Conservation (phyloP, 129 eudicot species). For the Mikania micrantha region DNA sequence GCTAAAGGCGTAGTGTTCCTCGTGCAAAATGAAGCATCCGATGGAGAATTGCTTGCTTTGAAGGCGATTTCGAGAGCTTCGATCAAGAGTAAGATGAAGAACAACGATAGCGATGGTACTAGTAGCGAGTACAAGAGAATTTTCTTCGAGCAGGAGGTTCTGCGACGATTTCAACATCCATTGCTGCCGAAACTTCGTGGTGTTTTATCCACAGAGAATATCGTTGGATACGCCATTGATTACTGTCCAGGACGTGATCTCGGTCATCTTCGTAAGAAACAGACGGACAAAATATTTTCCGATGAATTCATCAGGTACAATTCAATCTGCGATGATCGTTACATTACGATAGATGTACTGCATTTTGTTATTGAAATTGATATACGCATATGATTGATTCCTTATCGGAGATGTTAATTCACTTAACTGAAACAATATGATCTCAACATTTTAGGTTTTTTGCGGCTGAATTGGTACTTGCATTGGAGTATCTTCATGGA, state of each 20-base stretch:
- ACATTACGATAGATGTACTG: neutral
- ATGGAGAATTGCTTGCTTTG: constrained; percentile 51
- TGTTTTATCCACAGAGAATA: constrained; percentile 49
- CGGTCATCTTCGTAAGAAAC: constrained; percentile 47
- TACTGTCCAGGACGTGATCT: constrained; percentile 90
- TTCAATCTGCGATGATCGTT: neutral
- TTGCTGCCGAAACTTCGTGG: constrained; percentile 76
- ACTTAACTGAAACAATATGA: neutral
- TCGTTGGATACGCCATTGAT: constrained; percentile 86
- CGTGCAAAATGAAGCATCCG: constrained; percentile 26
- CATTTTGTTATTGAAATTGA: neutral
- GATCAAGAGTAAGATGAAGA: constrained; percentile 33
- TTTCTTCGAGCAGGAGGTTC: constrained; percentile 59
- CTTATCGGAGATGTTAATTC: neutral
- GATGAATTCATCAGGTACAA: constrained; percentile 78
- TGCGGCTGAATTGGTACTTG: constrained; percentile 81
- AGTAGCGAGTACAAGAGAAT: constrained; percentile 46
- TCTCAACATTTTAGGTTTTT: constrained; percentile 49
- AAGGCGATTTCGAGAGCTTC: constrained; percentile 59
- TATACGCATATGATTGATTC: too few relatives aligned
- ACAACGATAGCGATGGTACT: constrained; percentile 14
- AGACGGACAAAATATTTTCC: constrained; percentile 83
- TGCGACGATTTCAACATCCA: constrained; percentile 56
- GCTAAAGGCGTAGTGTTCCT: constrained; percentile 90
- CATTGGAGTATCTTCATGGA: constrained; percentile 78